Conservation (phyloP, 2,329 filamentous ascomycete genomes). For the Colletotrichum kahawae region DNA sequence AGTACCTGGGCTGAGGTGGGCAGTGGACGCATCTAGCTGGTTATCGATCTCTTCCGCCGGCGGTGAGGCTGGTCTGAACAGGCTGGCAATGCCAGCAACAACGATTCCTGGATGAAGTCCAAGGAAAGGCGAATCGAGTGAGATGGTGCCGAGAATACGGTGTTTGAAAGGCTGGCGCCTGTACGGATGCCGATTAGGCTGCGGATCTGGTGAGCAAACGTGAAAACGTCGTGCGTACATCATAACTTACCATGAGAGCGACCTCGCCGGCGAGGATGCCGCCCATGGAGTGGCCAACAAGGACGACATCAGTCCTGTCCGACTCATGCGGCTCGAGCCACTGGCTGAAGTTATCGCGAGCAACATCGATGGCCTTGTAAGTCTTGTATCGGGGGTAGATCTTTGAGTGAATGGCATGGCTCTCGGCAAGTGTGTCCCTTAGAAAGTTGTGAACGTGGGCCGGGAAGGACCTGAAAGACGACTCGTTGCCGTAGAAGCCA, state of each 20-base stretch:
- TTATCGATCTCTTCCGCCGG: constrained; percentile 29
- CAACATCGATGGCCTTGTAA: constrained; percentile 72
- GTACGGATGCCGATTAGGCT: constrained; percentile 40
- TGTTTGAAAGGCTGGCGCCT: constrained; percentile 63
- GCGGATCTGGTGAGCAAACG: background rate
- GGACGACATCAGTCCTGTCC: constrained; percentile 75
- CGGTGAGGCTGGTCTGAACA: constrained; percentile 63
- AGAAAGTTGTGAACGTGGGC: constrained; percentile 83
- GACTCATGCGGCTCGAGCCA: constrained; percentile 84
- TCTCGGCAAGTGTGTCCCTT: constrained; percentile 68
- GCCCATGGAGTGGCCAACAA: constrained; percentile 91
- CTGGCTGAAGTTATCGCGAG: constrained; percentile 80
- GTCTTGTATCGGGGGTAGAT: constrained; percentile 83
- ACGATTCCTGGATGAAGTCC: constrained; percentile 90
- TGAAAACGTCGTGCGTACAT: background rate
- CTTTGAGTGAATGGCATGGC: constrained; percentile 85
- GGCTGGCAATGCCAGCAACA: constrained; percentile 77
- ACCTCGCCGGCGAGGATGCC: constrained; percentile 84
- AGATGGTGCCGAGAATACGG: constrained; percentile 79
- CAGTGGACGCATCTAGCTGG: constrained; percentile 4
- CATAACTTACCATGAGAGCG: constrained; percentile 60
- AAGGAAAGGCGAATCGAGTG: constrained; percentile 85
- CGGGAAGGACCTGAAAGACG: constrained; percentile 86
- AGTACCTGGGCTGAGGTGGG: constrained; percentile 12
- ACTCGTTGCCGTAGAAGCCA: constrained; percentile 88